Percentiles rank a stretch among this genome's conserved stretches.
These are phyloP conservation scores for Entelexis sorbosivorans DNA, from an alignment of 1,139 yeast genomes.

Conservation along the genomic window DNA sequence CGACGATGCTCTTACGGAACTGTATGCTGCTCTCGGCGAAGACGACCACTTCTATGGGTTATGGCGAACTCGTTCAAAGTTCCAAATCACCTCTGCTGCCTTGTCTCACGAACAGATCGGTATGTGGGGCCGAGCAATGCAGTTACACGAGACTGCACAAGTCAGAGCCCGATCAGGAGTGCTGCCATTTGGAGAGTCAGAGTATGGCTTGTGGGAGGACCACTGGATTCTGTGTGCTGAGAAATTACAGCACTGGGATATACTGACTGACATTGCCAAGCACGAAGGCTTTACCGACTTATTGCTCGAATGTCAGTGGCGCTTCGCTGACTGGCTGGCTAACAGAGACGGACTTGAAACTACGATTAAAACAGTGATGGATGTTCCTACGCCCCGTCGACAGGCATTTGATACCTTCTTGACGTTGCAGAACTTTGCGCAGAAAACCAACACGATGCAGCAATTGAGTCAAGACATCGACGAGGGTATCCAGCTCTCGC, in stretches of 20 bases:
- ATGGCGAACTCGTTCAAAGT: conserved; percentile 94
- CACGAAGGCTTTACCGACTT: conserved; percentile 96
- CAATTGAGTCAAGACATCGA: conserved; percentile 82
- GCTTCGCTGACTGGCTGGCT: conserved; percentile 97
- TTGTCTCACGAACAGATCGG: conserved; percentile 92
- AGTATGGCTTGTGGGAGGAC: conserved; percentile 95
- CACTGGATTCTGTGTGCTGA: conserved; percentile 98
- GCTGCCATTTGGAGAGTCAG: conserved; percentile 89
- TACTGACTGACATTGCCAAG: conserved; percentile 87
- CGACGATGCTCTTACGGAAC: conserved; percentile 80
- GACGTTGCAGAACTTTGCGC: conserved; percentile 86
- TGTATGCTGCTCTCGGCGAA: conserved; percentile 81
- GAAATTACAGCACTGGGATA: conserved; percentile 96
- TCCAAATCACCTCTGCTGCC: conserved; percentile 84
- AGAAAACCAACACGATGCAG: conserved; percentile 64
- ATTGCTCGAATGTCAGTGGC: conserved; percentile 94
- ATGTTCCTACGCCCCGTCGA: conserved; percentile 94
- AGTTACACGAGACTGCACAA: conserved; percentile 92
- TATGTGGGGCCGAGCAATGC: conserved; percentile 88
- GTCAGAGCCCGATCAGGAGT: conserved; percentile 94
- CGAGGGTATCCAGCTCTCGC: conserved; percentile 88
- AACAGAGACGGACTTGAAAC: conserved; percentile 92
- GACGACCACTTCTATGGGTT: conserved; percentile 95
- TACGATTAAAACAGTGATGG: conserved; percentile 92
- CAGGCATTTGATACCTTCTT: conserved; percentile 92